Evolutionary conservation across 1,284 basidiomycete species (phyloP), one percentile per base, ranked within the genome.

Genomic region (Cutaneotrichosporon spelunceum): DNA sequence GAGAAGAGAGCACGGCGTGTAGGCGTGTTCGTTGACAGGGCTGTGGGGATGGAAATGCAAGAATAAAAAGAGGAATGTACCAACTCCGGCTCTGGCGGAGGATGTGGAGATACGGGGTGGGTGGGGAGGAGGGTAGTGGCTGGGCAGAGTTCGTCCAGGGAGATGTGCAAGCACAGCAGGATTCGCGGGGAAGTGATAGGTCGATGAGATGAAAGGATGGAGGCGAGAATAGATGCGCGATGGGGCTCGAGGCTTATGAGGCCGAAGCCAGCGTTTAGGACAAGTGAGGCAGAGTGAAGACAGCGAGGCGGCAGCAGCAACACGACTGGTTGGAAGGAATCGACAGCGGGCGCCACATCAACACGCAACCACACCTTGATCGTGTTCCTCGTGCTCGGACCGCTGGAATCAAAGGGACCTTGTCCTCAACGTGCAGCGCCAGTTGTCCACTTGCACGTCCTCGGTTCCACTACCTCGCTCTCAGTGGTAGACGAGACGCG

Each of bases 301-400:
- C 45, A 27, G 45, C 44, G 2, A 47, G 44, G 24, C 21, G n/a
- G 44, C 44, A 47, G 44, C 7, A 44, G 42, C 13, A 7, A 8
- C 16, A 44, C 11, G 42, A 44, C 11, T 23, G 21, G 44, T 10
- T 10, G 21, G 44, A 21, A n/a, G 44, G 44, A 47, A 23, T 21
- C 44, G 44, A 47, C 36, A 39, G 36, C 21, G 44, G 44, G 45
- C 45, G 45, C 45, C 45, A 48, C 45, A 47, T 23, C 44, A 21
- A 47, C 24, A 24, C 44, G 24, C n/a, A 23, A 24, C 45, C 30
- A 53, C 50, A 36, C 29, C 50, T 49, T 53, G 50, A 53, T 53
- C 50, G 50, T 53, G 50, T 30, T 21, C 30, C 23, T 34, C 50
- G 50, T 53, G 50, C 50, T 21, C 21, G 30, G 50, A 23, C 50